Conservation (phyloP, 148 eudicot genomes). For the Rheum nobile region DNA sequence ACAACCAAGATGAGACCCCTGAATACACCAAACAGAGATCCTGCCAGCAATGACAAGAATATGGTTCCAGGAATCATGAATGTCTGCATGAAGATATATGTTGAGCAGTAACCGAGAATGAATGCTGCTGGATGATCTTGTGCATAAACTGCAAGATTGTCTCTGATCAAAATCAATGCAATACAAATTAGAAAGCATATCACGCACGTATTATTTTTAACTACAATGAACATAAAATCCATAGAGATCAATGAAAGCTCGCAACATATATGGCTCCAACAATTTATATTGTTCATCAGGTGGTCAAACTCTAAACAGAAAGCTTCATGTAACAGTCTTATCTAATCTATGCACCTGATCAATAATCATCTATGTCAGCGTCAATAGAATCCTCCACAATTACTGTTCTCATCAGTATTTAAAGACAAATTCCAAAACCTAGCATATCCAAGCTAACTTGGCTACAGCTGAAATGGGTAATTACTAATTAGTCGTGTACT, state of each 20-base stretch:
- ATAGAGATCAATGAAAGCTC: background rate
- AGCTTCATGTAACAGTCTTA: background rate
- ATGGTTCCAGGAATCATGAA: constrained; percentile 99
- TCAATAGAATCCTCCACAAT: background rate
- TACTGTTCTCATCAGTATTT: background rate
- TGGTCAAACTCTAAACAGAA: background rate
- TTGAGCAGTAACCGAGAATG: constrained; percentile 86
- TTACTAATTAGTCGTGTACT: background rate
- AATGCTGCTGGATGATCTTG: constrained; percentile 73
- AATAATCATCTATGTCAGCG: background rate
- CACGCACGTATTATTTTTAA: background rate
- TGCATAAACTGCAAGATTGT: constrained; percentile 70
- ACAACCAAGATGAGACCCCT: constrained; percentile 84
- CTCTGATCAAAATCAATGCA: constrained; percentile 46
- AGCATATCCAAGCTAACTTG: background rate
- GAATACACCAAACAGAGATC: constrained; percentile 89
- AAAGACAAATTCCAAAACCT: background rate
- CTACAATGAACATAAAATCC: background rate
- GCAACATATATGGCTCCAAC: background rate
- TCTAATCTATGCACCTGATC: background rate
- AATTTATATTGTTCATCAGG: background rate
- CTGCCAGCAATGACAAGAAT: constrained; percentile 95
- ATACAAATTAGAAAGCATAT: constrained; percentile 5
- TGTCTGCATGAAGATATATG: constrained; percentile 99
- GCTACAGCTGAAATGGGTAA: background rate